Evolutionary conservation across 2,329 filamentous ascomycete species (phyloP).

Genomic region (Didymosphaeria variabile): DNA sequence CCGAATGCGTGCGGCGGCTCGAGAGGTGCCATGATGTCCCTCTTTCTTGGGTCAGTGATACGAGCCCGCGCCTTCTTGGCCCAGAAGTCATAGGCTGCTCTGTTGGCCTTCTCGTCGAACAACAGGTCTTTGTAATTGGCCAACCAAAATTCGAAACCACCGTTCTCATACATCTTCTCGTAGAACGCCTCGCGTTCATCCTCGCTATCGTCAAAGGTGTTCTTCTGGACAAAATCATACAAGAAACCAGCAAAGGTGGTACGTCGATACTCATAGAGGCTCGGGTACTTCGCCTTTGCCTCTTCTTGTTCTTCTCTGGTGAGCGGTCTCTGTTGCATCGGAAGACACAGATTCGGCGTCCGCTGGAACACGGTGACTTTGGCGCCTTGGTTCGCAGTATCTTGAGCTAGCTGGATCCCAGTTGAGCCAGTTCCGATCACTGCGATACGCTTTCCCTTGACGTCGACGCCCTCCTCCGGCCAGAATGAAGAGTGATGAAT

Average conservation of each 20-base stretch:
- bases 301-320: constrained; percentile 61
- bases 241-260: constrained; percentile 67
- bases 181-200: constrained; percentile 57
- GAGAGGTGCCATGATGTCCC: constrained; percentile 57
- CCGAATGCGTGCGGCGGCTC: constrained; percentile 57
- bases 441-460: constrained; percentile 66
- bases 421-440: constrained; percentile 72
- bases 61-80: constrained; percentile 54
- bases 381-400: constrained; percentile 62
- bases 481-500: constrained; percentile 70
- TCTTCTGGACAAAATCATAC: constrained; percentile 64
- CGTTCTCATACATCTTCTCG: constrained; percentile 52
- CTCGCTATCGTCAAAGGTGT: constrained; percentile 59
- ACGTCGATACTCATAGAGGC: constrained; percentile 63
- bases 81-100: constrained; percentile 59
- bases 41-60: constrained; percentile 55
- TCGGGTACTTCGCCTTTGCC: constrained; percentile 51
- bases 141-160: constrained; percentile 55
- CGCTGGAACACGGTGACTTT: constrained; percentile 69
- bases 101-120: constrained; percentile 54
- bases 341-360: constrained; percentile 71
- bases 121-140: constrained; percentile 54
- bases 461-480: constrained; percentile 65
- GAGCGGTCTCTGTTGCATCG: constrained; percentile 64
- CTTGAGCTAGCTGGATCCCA: constrained; percentile 71